Conservation (phyloP, 805 yeast genomes). For the Metschnikowia similis region DNA sequence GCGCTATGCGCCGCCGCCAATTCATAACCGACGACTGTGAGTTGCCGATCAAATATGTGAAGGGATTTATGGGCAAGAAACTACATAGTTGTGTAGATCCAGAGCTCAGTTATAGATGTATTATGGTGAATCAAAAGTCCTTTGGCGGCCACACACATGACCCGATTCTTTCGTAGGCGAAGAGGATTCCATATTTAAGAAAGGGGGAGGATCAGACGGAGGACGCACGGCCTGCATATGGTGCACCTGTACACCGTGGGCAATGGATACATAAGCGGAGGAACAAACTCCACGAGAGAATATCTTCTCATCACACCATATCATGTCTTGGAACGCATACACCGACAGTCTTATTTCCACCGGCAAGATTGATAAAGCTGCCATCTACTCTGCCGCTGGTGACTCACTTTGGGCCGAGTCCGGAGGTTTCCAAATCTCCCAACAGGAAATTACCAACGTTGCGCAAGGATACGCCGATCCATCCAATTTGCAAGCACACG, state of each 20-base stretch:
- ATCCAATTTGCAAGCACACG: conserved; percentile 72
- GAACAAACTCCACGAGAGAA: not conserved
- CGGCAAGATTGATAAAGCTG: conserved; percentile 84
- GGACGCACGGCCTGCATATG: not conserved
- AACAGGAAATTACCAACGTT: conserved; percentile 67
- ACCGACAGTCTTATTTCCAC: conserved; percentile 89
- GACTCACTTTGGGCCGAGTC: conserved; percentile 92
- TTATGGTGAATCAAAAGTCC: not conserved
- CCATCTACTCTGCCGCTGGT: conserved; percentile 90
- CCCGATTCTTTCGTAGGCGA: too few relatives aligned
- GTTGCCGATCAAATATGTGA: too few relatives aligned
- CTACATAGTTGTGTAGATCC: not conserved
- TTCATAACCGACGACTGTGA: too few relatives aligned
- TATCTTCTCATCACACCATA: not conserved
- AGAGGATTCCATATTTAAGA: not conserved
- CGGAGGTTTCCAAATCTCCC: conserved; percentile 57
- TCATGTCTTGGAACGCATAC: conserved; percentile 60
- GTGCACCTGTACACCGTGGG: conserved; percentile 1
- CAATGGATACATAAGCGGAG: conserved; percentile 2
- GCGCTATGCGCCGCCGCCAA: too few relatives aligned
- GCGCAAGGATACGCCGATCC: conserved; percentile 82
- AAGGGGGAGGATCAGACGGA: not conserved
- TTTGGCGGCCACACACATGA: too few relatives aligned
- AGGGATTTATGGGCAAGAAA: not conserved
- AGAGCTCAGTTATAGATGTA: not conserved